These are phyloP conservation scores for Hemisphaericaspora xylofermentans DNA, from an alignment of 1,139 yeast species.

Conservation along the genomic window DNA sequence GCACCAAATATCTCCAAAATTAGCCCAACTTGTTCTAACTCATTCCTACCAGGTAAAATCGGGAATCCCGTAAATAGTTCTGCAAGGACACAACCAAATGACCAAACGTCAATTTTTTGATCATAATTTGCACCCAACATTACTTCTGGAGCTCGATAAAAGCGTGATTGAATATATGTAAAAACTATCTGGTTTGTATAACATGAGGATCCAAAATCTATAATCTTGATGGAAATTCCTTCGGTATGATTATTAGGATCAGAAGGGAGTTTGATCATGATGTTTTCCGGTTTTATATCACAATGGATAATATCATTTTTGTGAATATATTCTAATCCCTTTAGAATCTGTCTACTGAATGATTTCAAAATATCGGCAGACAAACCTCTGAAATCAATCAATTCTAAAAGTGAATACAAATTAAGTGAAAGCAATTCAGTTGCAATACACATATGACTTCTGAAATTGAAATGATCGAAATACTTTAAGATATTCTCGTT, in stretches of 20 bases:
- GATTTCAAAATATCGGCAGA: conserved; percentile 47
- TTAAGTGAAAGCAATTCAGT: conserved; percentile 73
- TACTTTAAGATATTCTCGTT: conserved; percentile 45
- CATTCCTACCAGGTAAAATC: conserved; percentile 68
- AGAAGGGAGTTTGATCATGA: conserved; percentile 49
- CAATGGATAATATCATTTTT: conserved; percentile 65
- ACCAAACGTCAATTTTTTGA: conserved; percentile 76
- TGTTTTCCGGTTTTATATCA: conserved; percentile 72
- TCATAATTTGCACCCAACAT: conserved; percentile 75
- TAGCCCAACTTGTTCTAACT: conserved; percentile 60
- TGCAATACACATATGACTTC: conserved; percentile 81
- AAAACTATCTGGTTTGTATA: conserved; percentile 44
- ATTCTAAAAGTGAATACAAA: conserved; percentile 63
- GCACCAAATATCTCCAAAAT: conserved; percentile 63
- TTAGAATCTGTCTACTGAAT: conserved; percentile 56
- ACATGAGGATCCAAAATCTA: conserved; percentile 68
- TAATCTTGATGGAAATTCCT: conserved; percentile 47
- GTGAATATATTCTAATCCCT: conserved; percentile 64
- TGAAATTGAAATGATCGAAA: conserved; percentile 70
- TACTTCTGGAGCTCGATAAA: conserved; percentile 77
- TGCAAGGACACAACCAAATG: conserved; percentile 66
- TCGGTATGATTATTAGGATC: conserved; percentile 13
- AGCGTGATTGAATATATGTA: conserved; percentile 64
- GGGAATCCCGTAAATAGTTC: conserved; percentile 70
- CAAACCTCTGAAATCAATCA: conserved; percentile 61